Base-by-base conservation (phyloP, 2,329 filamentous ascomycete genomes). In the Sclerotinia trifoliorum region DNA sequence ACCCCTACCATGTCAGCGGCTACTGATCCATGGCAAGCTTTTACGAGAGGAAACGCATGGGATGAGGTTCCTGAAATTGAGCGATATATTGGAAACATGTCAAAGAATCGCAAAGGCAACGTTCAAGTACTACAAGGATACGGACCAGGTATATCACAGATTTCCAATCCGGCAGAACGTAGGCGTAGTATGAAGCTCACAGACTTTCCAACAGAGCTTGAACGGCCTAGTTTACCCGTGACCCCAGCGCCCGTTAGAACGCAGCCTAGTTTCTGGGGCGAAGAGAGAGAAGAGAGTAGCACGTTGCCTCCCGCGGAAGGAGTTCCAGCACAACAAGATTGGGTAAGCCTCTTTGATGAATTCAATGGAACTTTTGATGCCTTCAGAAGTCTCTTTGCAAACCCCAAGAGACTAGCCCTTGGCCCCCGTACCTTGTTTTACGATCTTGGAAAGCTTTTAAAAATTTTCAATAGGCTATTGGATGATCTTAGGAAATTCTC, bases 61-160 rank as follows among this genome's bases (percentile, higher is more conserved):
- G 95, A 99, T 75, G 91, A 92, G 65, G 86, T 96, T 65, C 91
- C 92, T 17, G 90, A 92, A 72, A 99, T 99, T 74, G 89, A 92
- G 75, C 86, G 87, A 71, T 99, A 97, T 77, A 91, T 98, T 66
- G 91, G 92, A 71, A 85, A 87, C 65, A 82, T 96, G 67, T 88
- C 90, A 74, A 88, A 89, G 77, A 84, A 86, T 75, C 84, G 83
- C 68, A 83, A 82, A 69, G 83, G 75, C 29, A 75, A 77, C 52
- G 74, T 77, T 63, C 76, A 78, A 72, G 74, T 76, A 64, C 68
- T 78, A 54, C 76, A 78, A 68, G 75, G 76, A 65, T 74, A 75
- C 62, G 73, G 73, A 64, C 71, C 74, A 73, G 74, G 74, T 74
- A 73, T 74, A 70, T 58, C 70, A 71, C 68, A 76, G 56, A 72